These are phyloP conservation scores for Coccomyxa subellipsoidea DNA, from an alignment of 163 green algal genomes.

Conservation along the genomic window DNA sequence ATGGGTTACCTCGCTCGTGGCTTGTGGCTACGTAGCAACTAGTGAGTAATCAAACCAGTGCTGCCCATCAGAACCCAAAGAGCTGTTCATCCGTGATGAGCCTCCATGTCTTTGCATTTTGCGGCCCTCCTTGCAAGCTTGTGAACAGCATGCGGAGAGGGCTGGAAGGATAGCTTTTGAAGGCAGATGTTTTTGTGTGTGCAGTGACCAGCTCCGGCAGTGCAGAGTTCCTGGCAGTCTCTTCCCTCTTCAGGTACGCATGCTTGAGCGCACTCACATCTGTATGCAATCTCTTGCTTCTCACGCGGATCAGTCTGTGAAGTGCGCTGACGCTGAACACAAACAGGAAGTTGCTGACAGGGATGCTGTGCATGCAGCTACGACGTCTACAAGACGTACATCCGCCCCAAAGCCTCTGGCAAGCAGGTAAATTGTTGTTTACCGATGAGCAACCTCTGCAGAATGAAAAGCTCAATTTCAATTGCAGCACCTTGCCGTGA, in stretches of 20 bases:
- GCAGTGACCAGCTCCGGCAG: conserved; percentile 76
- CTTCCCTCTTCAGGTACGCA: conserved; percentile 64
- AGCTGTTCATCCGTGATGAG: no score
- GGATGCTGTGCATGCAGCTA: conserved; percentile 39
- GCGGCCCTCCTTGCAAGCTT: no score
- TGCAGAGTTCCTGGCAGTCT: conserved; percentile 81
- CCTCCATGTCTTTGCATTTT: no score
- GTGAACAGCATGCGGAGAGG: not conserved
- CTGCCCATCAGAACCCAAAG: no score
- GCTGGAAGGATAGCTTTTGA: not conserved
- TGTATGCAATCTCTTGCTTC: not conserved
- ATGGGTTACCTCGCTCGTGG: no score
- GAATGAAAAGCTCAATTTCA: no score
- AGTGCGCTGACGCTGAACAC: not conserved
- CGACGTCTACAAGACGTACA: conserved; percentile 69
- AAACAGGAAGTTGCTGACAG: not conserved
- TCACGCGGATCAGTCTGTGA: no score
- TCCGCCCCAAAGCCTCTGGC: conserved; percentile 84
- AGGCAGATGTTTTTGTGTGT: not conserved
- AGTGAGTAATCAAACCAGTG: no score
- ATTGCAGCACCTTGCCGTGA: no score
- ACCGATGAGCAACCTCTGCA: not conserved
- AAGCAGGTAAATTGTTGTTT: not conserved
- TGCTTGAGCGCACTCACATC: not conserved
- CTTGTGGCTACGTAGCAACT: no score